Percentiles rank a stretch among this genome's conserved stretches.
phyloP scores from a whole-genome alignment of 2,329 filamentous ascomycete species.

The Botrytis fabae region DNA sequence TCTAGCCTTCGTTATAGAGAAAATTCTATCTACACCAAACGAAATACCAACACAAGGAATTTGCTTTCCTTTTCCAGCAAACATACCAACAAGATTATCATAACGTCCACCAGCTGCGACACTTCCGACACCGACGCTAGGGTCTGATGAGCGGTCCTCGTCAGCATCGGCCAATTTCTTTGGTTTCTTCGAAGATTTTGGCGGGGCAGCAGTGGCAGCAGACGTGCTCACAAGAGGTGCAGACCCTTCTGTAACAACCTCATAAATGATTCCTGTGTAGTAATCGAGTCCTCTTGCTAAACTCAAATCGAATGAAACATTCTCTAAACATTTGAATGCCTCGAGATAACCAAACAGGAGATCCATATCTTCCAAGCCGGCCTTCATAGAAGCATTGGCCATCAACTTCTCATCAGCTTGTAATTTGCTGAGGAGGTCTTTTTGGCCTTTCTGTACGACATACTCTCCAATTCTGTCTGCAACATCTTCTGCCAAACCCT shows the following conservation, averaged over 20 bases:
- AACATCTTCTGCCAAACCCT: slow-evolving; percentile 72
- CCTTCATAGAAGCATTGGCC: slow-evolving; percentile 72
- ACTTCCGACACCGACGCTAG: slow-evolving; percentile 80
- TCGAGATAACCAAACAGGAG: slow-evolving; percentile 81
- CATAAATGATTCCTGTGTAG: slow-evolving; percentile 77
- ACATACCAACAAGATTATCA: slow-evolving; percentile 93
- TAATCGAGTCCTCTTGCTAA: slow-evolving; percentile 89
- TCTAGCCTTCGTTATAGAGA: slow-evolving; percentile 82
- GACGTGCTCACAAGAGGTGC: slow-evolving; percentile 42
- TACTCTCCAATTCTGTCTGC: slow-evolving; percentile 88
- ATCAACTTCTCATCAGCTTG: slow-evolving; percentile 66
- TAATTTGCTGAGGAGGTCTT: slow-evolving; percentile 71
- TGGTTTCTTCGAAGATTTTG: slow-evolving; percentile 42
- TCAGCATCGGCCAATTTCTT: slow-evolving; percentile 53
- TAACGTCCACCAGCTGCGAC: slow-evolving; percentile 89
- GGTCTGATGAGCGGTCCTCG: slow-evolving; percentile 72
- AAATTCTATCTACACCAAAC: slow-evolving; percentile 94
- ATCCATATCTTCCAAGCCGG: slow-evolving; percentile 78
- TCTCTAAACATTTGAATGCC: slow-evolving; percentile 69
- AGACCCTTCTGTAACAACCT: slow-evolving; percentile 72
- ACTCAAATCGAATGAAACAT: slow-evolving; percentile 85
- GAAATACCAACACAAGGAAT: slow-evolving; percentile 92
- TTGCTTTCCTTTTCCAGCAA: slow-evolving; percentile 71
- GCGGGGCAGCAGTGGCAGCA: slow-evolving; percentile 44
- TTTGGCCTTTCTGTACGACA: slow-evolving; percentile 73